Evolutionary conservation across 805 yeast genomes (phyloP).

Genomic region (Blastobotrys americana): DNA sequence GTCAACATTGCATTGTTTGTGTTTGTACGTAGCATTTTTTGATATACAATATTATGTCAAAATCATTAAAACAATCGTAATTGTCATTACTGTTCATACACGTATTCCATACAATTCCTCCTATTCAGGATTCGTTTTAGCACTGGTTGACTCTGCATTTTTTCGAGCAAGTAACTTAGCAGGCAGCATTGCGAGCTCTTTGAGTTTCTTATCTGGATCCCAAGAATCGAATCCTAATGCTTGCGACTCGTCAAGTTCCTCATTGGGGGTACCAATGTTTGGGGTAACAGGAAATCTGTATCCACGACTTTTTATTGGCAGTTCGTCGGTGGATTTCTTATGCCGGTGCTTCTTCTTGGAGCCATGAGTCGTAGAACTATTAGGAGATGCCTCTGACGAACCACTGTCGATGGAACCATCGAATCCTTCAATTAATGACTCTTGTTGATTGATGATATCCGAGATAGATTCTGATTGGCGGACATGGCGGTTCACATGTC

Average conservation of each 20-base stretch:
- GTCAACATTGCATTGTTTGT: slow-evolving; percentile 1
- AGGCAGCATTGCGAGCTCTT: slow-evolving; percentile 13
- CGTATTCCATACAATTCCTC: no score
- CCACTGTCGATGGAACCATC: neutral
- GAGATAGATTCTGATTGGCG: neutral
- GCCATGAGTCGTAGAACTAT: neutral
- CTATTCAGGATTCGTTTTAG: no score
- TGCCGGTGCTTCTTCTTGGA: neutral
- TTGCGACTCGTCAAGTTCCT: neutral
- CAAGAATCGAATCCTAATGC: slow-evolving; percentile 1
- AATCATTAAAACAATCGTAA: no score
- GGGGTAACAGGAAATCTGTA: neutral
- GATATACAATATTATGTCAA: no score
- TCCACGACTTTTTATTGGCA: neutral
- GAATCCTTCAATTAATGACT: neutral
- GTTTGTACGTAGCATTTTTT: no score
- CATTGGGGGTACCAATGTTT: neutral
- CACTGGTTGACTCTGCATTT: no score
- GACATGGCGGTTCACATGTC: neutral
- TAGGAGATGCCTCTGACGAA: neutral
- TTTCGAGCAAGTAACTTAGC: slow-evolving; percentile 1
- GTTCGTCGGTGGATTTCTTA: neutral
- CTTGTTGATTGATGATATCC: neutral
- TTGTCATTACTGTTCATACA: no score
- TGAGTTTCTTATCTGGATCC: slow-evolving; percentile 18